These are phyloP conservation scores for Curvularia sp. DNA, from an alignment of 2,329 filamentous ascomycete species.

Conservation along the genomic window DNA sequence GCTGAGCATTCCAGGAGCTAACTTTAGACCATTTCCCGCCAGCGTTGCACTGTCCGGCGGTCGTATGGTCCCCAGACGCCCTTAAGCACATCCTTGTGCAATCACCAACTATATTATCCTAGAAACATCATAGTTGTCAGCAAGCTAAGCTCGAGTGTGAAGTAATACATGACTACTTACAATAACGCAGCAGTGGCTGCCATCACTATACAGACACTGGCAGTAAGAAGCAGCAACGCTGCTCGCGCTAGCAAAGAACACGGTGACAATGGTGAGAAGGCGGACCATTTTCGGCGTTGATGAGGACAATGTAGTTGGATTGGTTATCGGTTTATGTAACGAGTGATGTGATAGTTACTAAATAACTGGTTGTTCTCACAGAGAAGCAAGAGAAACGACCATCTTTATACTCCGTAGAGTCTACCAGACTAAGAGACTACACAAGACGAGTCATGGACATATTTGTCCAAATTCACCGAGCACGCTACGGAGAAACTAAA, in stretches of 20 bases:
- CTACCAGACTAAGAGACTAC: not conserved
- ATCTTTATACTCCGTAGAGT: not conserved
- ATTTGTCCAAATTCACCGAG: not conserved
- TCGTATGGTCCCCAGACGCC: not conserved
- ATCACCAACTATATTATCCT: not conserved
- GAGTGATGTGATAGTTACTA: not conserved
- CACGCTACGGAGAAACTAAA: not conserved
- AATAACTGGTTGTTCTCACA: not conserved
- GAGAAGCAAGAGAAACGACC: not conserved
- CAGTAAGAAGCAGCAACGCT: slow-evolving; percentile 12
- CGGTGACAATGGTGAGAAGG: slow-evolving; percentile 1
- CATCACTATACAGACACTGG: slow-evolving; percentile 9
- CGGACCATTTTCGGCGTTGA: slow-evolving; percentile 1
- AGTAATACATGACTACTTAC: slow-evolving; percentile 10
- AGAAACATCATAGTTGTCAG: not conserved
- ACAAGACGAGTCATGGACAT: not conserved
- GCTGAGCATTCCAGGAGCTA: not conserved
- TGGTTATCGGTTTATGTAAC: not conserved
- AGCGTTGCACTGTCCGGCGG: not conserved
- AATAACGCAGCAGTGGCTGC: slow-evolving; percentile 11
- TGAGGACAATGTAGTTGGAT: not conserved
- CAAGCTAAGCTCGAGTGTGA: slow-evolving; percentile 1
- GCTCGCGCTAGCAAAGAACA: slow-evolving; percentile 7
- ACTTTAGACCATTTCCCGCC: not conserved
- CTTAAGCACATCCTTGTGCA: not conserved